These are phyloP conservation scores for Rhodotorula kratochvilovae DNA, from an alignment of 768 basidiomycete species.

Conservation along the genomic window DNA sequence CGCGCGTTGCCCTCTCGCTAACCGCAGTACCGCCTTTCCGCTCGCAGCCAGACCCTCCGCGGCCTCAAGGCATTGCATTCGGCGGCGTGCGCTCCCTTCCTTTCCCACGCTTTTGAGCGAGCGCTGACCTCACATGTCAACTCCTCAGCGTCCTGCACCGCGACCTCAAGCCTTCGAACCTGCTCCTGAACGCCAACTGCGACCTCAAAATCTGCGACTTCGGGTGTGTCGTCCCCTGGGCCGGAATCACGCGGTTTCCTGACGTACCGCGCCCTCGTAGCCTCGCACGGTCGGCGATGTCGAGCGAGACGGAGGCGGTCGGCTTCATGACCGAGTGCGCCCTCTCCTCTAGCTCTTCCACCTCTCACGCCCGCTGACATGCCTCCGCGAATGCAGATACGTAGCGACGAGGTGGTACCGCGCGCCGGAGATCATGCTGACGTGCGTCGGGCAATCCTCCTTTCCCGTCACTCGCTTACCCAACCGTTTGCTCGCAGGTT, in stretches of 20 bases:
- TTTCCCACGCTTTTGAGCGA: too few species aligned
- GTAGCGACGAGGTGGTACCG: conserved; percentile 99
- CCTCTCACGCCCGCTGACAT: background rate
- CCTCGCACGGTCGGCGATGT: conserved; percentile 34
- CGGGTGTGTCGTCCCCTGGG: conserved; percentile 50
- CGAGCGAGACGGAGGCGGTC: conserved; percentile 52
- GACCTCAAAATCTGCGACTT: conserved; percentile 64
- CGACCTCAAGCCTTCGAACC: conserved; percentile 70
- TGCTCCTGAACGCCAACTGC: conserved; percentile 77
- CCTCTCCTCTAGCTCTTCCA: too few species aligned
- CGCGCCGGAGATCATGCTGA: conserved; percentile 98
- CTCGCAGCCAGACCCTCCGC: conserved; percentile 67
- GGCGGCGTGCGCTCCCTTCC: conserved; percentile 56
- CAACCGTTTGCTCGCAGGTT: conserved; percentile 51
- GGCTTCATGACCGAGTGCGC: conserved; percentile 69
- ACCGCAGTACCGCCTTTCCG: background rate
- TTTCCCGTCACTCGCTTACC: too few species aligned
- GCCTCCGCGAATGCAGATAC: conserved; percentile 59
- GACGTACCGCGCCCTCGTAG: background rate
- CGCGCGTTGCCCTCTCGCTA: background rate
- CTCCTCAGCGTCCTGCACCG: conserved; percentile 55
- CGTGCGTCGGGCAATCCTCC: conserved; percentile 43
- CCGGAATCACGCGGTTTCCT: too few species aligned
- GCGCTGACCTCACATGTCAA: too few species aligned
- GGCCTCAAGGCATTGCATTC: conserved; percentile 94